These are phyloP conservation scores for Suhomyces coccinellae DNA, from an alignment of 1,139 yeast genomes.

Conservation along the genomic window DNA sequence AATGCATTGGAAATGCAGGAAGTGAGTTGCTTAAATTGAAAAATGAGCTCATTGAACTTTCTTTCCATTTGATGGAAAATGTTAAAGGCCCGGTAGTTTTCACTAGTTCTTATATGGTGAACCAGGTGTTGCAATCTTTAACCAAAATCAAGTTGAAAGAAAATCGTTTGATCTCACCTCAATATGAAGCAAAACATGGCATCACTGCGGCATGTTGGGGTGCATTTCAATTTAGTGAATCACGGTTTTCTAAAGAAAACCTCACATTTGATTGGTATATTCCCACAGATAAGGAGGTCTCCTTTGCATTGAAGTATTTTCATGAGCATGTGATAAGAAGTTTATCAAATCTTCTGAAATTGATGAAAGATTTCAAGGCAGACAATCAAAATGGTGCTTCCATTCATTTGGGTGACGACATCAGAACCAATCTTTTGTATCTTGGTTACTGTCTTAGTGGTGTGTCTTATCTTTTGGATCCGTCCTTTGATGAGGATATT, in stretches of 20 bases:
- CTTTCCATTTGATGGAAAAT: constrained; percentile 52
- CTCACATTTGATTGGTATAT: constrained; percentile 71
- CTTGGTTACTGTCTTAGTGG: constrained; percentile 71
- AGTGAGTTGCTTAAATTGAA: constrained; percentile 45
- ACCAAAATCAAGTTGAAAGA: constrained; percentile 62
- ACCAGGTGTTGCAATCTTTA: constrained; percentile 64
- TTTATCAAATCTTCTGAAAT: constrained; percentile 41
- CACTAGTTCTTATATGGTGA: constrained; percentile 56
- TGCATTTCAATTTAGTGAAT: constrained; percentile 56
- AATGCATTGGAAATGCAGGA: constrained; percentile 71
- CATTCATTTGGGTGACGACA: constrained; percentile 42
- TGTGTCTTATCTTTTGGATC: constrained; percentile 73
- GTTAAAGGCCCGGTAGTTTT: constrained; percentile 65
- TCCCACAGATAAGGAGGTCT: constrained; percentile 59
- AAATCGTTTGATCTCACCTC: constrained; percentile 51
- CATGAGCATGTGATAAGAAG: constrained; percentile 49
- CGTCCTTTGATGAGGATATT: constrained; percentile 52
- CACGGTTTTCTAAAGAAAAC: constrained; percentile 41
- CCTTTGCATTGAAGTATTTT: constrained; percentile 62
- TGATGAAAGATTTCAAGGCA: constrained; percentile 33
- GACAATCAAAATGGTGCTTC: constrained; percentile 22
- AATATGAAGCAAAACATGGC: constrained; percentile 29
- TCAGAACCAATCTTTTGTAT: constrained; percentile 56
- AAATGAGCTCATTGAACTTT: constrained; percentile 50
- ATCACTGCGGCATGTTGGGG: constrained; percentile 69